Evolutionary conservation across 2,329 filamentous ascomycete genomes (phyloP).

Genomic region (Endoconidiophora polonica): DNA sequence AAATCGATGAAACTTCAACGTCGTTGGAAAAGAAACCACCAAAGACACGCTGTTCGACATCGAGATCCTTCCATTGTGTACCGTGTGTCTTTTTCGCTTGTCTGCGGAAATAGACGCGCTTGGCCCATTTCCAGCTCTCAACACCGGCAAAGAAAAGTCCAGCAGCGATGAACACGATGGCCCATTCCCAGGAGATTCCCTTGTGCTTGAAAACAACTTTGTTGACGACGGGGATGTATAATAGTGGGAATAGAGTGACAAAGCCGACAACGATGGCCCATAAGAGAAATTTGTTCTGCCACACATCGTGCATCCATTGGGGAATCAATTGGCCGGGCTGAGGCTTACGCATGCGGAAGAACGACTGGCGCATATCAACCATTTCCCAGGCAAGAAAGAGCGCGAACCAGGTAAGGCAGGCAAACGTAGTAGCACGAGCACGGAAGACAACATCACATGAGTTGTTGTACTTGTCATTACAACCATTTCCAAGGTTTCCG

Average conservation of each 20-base stretch:
- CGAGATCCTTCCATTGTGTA: constrained; percentile 22
- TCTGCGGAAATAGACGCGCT: constrained; percentile 28
- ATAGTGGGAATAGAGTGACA: constrained; percentile 31
- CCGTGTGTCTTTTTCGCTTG: constrained; percentile 16
- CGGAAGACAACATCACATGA: constrained; percentile 49
- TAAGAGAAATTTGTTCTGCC: constrained; percentile 58
- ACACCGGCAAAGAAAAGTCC: constrained; percentile 40
- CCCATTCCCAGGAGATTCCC: constrained; percentile 48
- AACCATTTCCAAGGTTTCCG: constrained; percentile 39
- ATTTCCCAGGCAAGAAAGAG: constrained; percentile 68
- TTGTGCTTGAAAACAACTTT: constrained; percentile 42
- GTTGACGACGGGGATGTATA: constrained; percentile 46
- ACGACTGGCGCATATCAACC: constrained; percentile 52
- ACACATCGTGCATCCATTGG: constrained; percentile 51
- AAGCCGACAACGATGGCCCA: constrained; percentile 38
- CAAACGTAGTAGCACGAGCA: constrained; percentile 57
- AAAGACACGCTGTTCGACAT: constrained; percentile 26
- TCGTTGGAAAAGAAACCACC: constrained; percentile 20
- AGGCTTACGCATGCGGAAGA: constrained; percentile 55
- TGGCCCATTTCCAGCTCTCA: constrained; percentile 42
- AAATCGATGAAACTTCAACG: background rate
- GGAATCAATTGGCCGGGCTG: constrained; percentile 41
- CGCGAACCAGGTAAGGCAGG: constrained; percentile 59
- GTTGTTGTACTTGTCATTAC: constrained; percentile 40
- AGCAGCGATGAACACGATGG: constrained; percentile 36